A percentile compares a stretch with the other conserved stretches of the same genome.
Evolutionary conservation across 2,329 filamentous ascomycete genomes (phyloP).

Genomic region (Aspergillus thermomutatus): DNA sequence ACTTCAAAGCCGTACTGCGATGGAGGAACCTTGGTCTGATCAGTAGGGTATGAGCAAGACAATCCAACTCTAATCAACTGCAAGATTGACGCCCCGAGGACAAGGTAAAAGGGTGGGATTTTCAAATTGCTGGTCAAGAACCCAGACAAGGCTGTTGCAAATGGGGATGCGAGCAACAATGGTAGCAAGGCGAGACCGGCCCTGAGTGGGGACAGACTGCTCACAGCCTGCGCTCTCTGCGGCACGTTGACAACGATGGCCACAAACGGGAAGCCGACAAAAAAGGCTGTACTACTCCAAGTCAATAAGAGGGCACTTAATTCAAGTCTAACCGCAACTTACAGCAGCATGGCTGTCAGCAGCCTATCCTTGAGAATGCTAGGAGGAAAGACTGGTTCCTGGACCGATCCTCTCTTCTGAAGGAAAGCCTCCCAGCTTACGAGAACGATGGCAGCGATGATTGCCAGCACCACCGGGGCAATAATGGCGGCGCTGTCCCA

Average conservation of each 20-base stretch:
- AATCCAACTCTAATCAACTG: too few relatives aligned
- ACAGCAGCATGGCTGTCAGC: not conserved
- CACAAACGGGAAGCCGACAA: not conserved
- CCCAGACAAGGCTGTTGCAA: too few relatives aligned
- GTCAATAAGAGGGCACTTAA: not conserved
- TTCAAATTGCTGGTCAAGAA: too few relatives aligned
- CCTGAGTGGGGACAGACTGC: too few relatives aligned
- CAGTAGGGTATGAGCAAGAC: too few relatives aligned
- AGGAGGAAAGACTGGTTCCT: not conserved
- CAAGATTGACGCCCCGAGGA: too few relatives aligned
- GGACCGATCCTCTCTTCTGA: not conserved
- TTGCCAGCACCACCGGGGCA: not conserved
- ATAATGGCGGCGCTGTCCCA: conserved; percentile 56
- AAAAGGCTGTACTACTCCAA: not conserved
- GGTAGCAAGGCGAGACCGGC: too few relatives aligned
- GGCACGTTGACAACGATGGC: not conserved
- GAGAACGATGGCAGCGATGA: not conserved
- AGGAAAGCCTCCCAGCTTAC: not conserved
- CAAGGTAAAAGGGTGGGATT: too few relatives aligned
- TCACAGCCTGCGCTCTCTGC: not conserved
- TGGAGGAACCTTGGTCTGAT: too few relatives aligned
- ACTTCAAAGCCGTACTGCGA: too few relatives aligned
- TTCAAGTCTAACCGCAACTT: not conserved
- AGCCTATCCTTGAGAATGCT: not conserved
- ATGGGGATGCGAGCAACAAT: too few relatives aligned